phyloP scores from a whole-genome alignment of 2,329 filamentous ascomycete species.

The Claviceps purpurea region DNA sequence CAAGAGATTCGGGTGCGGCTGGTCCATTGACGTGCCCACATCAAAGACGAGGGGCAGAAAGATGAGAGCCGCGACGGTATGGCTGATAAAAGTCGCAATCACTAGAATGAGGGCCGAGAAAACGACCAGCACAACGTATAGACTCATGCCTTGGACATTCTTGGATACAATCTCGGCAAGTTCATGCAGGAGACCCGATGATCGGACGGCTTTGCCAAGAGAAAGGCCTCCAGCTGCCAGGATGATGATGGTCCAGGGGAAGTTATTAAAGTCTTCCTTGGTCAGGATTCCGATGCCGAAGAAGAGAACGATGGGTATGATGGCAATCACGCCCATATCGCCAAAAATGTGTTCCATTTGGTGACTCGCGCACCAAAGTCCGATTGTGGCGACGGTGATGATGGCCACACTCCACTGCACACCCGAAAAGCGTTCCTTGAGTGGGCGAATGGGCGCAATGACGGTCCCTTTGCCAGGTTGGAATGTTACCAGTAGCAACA shows the following conservation, averaged over 20 bases:
- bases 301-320: constrained; percentile 90
- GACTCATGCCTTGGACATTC: constrained; percentile 60
- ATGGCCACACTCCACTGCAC: constrained; percentile 86
- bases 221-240: constrained; percentile 86
- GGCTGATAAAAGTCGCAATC: constrained; percentile 93
- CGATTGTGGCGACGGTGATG: constrained; percentile 73
- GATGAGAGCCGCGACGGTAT: constrained; percentile 92
- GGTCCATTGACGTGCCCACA: constrained; percentile 71
- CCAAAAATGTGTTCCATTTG: constrained; percentile 79
- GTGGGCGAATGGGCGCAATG: constrained; percentile 80
- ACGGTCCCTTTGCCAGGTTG: constrained; percentile 71
- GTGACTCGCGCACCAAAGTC: constrained; percentile 84
- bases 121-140: constrained; percentile 78
- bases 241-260: constrained; percentile 99
- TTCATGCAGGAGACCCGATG: constrained; percentile 80
- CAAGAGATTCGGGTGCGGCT: constrained; percentile 84
- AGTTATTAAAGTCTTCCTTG: constrained; percentile 99
- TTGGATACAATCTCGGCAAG: constrained; percentile 67
- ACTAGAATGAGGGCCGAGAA: constrained; percentile 78
- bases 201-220: constrained; percentile 86
- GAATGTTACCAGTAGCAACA: constrained; percentile 74
- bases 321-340: constrained; percentile 96
- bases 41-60: constrained; percentile 81
- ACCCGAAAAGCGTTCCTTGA: constrained; percentile 77
- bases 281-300: constrained; percentile 93